Evolutionary conservation across 1,284 basidiomycete species (phyloP).

Genomic region (Moniliophthora roreri): DNA sequence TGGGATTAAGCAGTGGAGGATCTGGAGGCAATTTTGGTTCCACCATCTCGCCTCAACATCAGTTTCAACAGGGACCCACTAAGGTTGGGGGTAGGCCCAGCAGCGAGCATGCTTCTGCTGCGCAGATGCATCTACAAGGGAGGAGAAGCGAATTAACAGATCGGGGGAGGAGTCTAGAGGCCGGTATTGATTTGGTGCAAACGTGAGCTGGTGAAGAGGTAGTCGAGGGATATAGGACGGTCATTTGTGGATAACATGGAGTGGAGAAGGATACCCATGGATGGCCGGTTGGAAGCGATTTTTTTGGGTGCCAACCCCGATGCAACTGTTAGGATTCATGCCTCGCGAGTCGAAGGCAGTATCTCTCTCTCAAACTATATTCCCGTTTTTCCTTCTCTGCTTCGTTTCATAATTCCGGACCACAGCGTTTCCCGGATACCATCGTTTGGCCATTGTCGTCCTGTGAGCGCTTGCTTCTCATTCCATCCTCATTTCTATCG

Average conservation of each 20-base stretch:
- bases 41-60: no score
- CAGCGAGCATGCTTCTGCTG: slow-evolving; percentile 13
- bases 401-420: neutral
- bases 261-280: neutral
- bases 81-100: no score
- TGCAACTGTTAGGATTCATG: no score
- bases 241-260: neutral
- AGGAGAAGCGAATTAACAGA: slow-evolving; percentile 19
- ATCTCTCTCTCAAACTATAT: neutral
- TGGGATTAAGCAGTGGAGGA: slow-evolving; percentile 1
- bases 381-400: neutral
- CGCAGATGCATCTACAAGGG: slow-evolving; percentile 7
- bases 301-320: no score
- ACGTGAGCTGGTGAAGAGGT: slow-evolving; percentile 23
- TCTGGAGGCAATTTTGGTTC: neutral
- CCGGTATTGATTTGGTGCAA: slow-evolving; percentile 50
- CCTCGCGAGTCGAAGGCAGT: neutral
- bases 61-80: no score
- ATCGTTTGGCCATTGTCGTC: no score
- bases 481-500: no score
- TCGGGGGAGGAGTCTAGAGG: slow-evolving; percentile 35
- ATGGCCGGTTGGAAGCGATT: neutral
- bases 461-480: no score
- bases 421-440: no score
- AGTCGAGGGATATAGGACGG: neutral